phyloP scores from a whole-genome alignment of 225 moss, liverwort and hornwort species.

The Ulota crispa region DNA sequence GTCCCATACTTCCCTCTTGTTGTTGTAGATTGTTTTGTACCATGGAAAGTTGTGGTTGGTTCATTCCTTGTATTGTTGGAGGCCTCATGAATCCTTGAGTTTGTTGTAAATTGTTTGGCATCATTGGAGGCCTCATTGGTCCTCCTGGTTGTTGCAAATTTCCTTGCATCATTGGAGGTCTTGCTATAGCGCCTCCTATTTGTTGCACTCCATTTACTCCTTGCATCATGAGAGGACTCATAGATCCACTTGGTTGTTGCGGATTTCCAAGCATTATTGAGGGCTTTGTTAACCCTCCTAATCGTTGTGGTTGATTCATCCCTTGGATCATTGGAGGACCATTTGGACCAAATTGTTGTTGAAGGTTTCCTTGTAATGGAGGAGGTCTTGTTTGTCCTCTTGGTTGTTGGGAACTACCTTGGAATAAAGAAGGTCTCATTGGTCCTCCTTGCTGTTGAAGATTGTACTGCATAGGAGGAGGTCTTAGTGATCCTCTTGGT shows the following conservation, averaged over 20 bases:
- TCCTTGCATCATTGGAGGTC: background rate
- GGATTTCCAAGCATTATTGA: background rate
- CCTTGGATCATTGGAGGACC: background rate
- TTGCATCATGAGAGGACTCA: background rate
- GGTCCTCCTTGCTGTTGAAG: background rate
- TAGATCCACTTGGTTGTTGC: background rate
- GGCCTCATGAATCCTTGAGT: background rate
- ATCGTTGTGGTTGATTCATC: background rate
- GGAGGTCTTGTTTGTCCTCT: accelerated
- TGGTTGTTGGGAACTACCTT: background rate
- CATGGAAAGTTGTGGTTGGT: background rate
- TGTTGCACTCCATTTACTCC: too few relatives aligned
- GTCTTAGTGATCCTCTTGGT: accelerated
- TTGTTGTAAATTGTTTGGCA: slow-evolving; percentile 4
- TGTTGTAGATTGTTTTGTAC: background rate
- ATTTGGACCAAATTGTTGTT: background rate
- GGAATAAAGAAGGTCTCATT: background rate
- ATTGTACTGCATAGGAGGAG: background rate
- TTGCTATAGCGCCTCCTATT: background rate
- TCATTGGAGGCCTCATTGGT: background rate
- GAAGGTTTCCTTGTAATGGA: background rate
- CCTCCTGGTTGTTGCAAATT: background rate
- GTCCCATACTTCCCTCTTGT: background rate
- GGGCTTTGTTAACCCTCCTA: background rate
- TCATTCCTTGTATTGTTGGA: background rate